These are phyloP conservation scores for Debaryomycetaceae sp. DNA, from an alignment of 1,139 yeast genomes.

Conservation along the genomic window DNA sequence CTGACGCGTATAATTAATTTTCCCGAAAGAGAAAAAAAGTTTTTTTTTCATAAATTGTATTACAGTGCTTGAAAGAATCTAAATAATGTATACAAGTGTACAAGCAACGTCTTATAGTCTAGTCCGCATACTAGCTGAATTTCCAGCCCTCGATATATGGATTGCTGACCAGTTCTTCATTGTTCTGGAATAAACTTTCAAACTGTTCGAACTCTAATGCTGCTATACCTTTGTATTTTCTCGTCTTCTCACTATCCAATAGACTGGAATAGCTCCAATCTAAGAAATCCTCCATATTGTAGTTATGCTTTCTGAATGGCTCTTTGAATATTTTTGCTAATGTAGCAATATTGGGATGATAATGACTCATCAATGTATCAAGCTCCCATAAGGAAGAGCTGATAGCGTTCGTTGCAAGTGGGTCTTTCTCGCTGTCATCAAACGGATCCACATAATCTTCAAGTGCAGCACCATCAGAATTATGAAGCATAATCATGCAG, in stretches of 20 bases:
- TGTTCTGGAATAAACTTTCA: conserved; percentile 32
- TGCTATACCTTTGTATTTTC: conserved; percentile 67
- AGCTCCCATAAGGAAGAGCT: conserved; percentile 91
- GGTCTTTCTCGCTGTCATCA: conserved; percentile 61
- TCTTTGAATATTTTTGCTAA: conserved; percentile 84
- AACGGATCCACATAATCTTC: conserved; percentile 62
- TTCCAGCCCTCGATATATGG: conserved; percentile 20
- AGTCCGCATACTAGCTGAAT: neutral
- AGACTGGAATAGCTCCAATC: conserved; percentile 84
- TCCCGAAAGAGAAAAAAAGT: conserved; percentile 22
- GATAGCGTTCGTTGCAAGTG: conserved; percentile 74
- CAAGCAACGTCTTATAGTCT: neutral
- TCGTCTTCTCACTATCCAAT: conserved; percentile 67
- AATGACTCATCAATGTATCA: conserved; percentile 77
- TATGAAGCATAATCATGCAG: conserved; percentile 86
- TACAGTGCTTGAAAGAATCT: too few relatives aligned
- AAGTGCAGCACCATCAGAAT: conserved; percentile 20
- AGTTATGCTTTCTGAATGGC: conserved; percentile 83
- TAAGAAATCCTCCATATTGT: conserved; percentile 89
- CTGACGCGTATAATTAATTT: conserved; percentile 32
- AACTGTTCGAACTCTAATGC: conserved; percentile 76
- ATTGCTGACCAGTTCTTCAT: conserved; percentile 5
- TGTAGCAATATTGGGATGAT: conserved; percentile 93
- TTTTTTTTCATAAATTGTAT: neutral
- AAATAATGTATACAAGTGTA: neutral